Evolutionary conservation across 169 alveolate species (phyloP).

Genomic region (Plasmodium sp.): DNA sequence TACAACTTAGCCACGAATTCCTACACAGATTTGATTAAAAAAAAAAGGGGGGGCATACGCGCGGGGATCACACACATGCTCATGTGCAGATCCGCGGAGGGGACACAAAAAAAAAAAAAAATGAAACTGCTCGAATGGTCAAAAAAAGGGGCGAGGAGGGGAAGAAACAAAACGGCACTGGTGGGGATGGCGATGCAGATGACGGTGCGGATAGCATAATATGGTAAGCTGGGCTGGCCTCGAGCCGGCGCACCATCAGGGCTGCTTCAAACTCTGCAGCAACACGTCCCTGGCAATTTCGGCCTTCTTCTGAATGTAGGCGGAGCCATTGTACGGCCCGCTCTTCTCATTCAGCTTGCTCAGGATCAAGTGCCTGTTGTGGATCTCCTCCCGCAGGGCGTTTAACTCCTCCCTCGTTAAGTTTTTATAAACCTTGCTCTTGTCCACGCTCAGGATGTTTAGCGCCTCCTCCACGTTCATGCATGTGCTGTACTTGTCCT

Average conservation of each 20-base stretch:
- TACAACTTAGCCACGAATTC: not conserved
- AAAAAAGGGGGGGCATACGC: not conserved
- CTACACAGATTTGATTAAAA: not conserved
- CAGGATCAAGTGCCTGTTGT: constrained; percentile 33
- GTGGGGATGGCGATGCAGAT: not conserved
- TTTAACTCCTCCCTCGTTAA: constrained; percentile 40
- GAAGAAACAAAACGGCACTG: not conserved
- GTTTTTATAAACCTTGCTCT: constrained; percentile 30
- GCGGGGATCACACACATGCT: not conserved
- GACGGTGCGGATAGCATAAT: not conserved
- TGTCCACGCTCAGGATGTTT: constrained; percentile 39
- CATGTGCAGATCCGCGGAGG: not conserved
- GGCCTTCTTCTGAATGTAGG: constrained; percentile 56
- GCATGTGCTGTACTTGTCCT: constrained; percentile 48
- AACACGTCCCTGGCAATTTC: constrained; percentile 43
- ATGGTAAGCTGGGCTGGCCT: not conserved
- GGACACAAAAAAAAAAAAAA: not conserved
- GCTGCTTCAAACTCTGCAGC: constrained; percentile 26
- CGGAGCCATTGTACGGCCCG: constrained; percentile 63
- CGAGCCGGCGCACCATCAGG: not conserved
- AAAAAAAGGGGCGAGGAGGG: not conserved
- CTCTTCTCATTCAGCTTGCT: constrained; percentile 35
- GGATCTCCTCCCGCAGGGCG: constrained; percentile 41
- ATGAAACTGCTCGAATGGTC: not conserved
- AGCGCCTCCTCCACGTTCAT: constrained; percentile 71